These are phyloP conservation scores for Penicillium sp. DNA, from an alignment of 2,329 filamentous ascomycete genomes.

Conservation along the genomic window DNA sequence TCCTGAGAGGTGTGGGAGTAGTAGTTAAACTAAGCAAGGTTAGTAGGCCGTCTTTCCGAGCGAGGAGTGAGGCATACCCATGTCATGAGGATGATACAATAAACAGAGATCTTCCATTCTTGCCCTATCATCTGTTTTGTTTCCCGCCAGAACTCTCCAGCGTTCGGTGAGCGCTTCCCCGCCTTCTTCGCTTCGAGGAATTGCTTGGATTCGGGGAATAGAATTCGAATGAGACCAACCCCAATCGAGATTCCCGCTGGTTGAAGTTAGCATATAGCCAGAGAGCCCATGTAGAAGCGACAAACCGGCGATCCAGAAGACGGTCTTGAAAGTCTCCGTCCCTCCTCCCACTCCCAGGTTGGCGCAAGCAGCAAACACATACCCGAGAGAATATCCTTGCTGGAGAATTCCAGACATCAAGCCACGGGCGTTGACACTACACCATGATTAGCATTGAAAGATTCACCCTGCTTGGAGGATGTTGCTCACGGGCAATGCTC, in stretches of 20 bases:
- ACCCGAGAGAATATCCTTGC: conserved; percentile 80
- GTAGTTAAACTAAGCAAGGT: conserved; percentile 58
- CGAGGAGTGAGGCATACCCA: conserved; percentile 46
- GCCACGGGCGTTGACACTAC: conserved; percentile 67
- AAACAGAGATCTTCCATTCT: conserved; percentile 79
- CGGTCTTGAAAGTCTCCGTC: conserved; percentile 67
- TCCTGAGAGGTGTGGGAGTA: conserved; percentile 83
- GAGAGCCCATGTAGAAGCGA: conserved; percentile 7
- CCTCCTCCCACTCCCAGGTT: conserved; percentile 72
- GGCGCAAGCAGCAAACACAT: conserved; percentile 73
- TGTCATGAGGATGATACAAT: conserved; percentile 79
- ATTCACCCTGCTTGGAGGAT: background rate
- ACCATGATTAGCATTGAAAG: background rate
- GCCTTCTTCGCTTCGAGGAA: conserved; percentile 72
- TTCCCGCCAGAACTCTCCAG: conserved; percentile 68
- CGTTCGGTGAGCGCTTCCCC: conserved; percentile 55
- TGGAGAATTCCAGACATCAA: conserved; percentile 83
- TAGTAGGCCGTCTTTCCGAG: background rate
- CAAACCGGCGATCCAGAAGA: conserved; percentile 70
- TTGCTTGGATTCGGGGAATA: conserved; percentile 75
- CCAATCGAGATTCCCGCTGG: conserved; percentile 44
- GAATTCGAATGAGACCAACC: conserved; percentile 69
- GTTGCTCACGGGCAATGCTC: conserved; percentile 66
- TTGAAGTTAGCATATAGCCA: conserved; percentile 4
- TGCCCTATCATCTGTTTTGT: conserved; percentile 68